Evolutionary conservation across 2,329 filamentous ascomycete species (phyloP).

Genomic region (Ophidiomyces ophidiicola): DNA sequence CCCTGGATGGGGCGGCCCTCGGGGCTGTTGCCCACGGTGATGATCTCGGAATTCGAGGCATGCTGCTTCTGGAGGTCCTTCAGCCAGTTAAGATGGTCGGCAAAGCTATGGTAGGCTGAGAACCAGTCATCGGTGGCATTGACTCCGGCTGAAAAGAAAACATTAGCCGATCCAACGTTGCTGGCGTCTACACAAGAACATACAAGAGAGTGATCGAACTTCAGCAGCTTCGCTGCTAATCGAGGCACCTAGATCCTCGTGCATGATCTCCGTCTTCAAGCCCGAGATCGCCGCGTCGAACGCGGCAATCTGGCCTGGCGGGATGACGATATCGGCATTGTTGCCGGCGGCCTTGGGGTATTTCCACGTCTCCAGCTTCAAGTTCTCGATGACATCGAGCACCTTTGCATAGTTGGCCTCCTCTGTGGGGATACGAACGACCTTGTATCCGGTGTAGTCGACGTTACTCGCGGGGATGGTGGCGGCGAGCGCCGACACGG

Average conservation of each 20-base stretch:
- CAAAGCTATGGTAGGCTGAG: constrained; percentile 42
- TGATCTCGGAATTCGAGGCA: constrained; percentile 38
- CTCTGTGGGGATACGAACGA: constrained; percentile 16
- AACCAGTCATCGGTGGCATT: constrained; percentile 37
- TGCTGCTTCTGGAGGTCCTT: constrained; percentile 36
- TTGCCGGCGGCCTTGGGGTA: constrained; percentile 14
- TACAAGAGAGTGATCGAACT: constrained; percentile 20
- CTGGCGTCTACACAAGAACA: constrained; percentile 20
- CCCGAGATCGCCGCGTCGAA: constrained; percentile 28
- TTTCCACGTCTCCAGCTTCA: constrained; percentile 16
- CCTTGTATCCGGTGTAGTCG: constrained; percentile 18
- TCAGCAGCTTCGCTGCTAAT: constrained; percentile 29
- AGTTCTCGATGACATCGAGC: constrained; percentile 13
- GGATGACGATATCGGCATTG: constrained; percentile 35
- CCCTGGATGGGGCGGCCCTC: constrained; percentile 36
- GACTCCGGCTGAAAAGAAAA: constrained; percentile 15
- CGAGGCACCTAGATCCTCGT: constrained; percentile 34
- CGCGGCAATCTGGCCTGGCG: constrained; percentile 27
- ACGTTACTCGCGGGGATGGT: constrained; percentile 5
- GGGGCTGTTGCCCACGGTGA: constrained; percentile 39
- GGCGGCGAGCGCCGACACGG: constrained; percentile 11
- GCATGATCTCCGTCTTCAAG: constrained; percentile 29
- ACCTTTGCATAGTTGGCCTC: constrained; percentile 11
- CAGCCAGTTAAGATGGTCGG: constrained; percentile 41
- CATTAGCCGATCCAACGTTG: constrained; percentile 23